These are phyloP conservation scores for Pyrenopolyporus hunteri DNA, from an alignment of 495 filamentous ascomycete genomes.

Conservation along the genomic window DNA sequence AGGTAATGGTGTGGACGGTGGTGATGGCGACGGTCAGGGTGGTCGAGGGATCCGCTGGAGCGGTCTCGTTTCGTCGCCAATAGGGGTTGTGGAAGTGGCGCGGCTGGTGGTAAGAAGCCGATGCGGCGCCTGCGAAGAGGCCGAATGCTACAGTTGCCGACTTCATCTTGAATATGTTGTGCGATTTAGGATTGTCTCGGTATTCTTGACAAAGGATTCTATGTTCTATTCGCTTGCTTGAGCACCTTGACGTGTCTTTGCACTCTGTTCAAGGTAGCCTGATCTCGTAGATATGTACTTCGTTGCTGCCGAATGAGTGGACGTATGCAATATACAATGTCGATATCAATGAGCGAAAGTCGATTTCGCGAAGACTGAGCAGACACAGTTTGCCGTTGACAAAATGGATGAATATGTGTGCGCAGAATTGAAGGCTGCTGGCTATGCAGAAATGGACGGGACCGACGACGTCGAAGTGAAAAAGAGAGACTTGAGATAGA, in stretches of 20 bases:
- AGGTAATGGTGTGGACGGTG: slow-evolving; percentile 64
- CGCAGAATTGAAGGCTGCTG: slow-evolving; percentile 41
- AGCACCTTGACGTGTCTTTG: slow-evolving; percentile 20
- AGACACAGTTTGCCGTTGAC: slow-evolving; percentile 51
- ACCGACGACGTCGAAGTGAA: slow-evolving; percentile 41
- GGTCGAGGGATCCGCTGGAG: slow-evolving; percentile 38
- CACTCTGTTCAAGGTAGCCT: slow-evolving; percentile 37
- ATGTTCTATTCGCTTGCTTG: slow-evolving; percentile 25
- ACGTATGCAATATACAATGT: slow-evolving; percentile 43
- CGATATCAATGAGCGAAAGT: slow-evolving; percentile 50
- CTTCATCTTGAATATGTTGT: slow-evolving; percentile 55
- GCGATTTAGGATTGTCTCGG: slow-evolving; percentile 15
- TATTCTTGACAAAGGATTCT: slow-evolving; percentile 29
- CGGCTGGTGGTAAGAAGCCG: slow-evolving; percentile 49
- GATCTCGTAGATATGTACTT: slow-evolving; percentile 41
- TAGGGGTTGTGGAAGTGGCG: slow-evolving; percentile 49
- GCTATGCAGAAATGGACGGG: slow-evolving; percentile 39
- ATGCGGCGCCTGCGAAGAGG: slow-evolving; percentile 52
- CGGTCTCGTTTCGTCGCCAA: slow-evolving; percentile 48
- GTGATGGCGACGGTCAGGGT: slow-evolving; percentile 62
- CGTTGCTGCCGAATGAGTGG: slow-evolving; percentile 41
- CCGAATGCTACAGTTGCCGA: slow-evolving; percentile 49
- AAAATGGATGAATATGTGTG: slow-evolving; percentile 36
- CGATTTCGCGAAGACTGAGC: slow-evolving; percentile 52
- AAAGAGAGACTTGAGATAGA: slow-evolving; percentile 46